Conservation (phyloP, 106 monocot genomes). For the Dendrobium catenatum region DNA sequence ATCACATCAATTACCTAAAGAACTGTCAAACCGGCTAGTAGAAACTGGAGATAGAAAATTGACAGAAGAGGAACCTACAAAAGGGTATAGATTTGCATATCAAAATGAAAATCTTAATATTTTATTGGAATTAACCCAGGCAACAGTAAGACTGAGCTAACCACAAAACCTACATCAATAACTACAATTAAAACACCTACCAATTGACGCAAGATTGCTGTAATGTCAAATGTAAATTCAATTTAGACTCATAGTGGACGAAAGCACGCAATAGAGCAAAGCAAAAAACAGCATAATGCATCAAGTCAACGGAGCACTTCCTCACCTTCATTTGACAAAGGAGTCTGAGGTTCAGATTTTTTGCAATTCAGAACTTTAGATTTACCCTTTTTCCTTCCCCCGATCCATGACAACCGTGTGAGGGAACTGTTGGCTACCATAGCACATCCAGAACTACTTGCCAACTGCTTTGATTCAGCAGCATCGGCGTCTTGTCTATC, state of each 20-base stretch:
- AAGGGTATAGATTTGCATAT: not conserved
- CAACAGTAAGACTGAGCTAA: not conserved
- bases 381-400: slow-evolving; percentile 26
- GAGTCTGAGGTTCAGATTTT: slow-evolving; percentile 55
- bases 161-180: not conserved
- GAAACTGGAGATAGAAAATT: slow-evolving; percentile 51
- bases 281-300: not conserved
- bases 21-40: slow-evolving; percentile 80
- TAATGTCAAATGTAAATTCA: not conserved
- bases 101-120: not conserved
- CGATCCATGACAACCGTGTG: slow-evolving; percentile 70
- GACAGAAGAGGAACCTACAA: slow-evolving; percentile 66
- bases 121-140: not conserved
- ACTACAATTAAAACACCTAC: not conserved
- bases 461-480: slow-evolving; percentile 57
- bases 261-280: not conserved
- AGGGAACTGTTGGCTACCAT: slow-evolving; percentile 39
- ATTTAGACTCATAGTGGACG: not conserved
- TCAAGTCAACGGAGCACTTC: not conserved
- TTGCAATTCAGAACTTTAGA: slow-evolving; percentile 35
- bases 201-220: not conserved
- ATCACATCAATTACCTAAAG: slow-evolving; percentile 56
- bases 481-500: slow-evolving; percentile 51
- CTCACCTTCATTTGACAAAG: slow-evolving; percentile 58
- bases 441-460: slow-evolving; percentile 45